phyloP scores from a whole-genome alignment of 2,329 filamentous ascomycete genomes.

The Colletotrichum scovillei region DNA sequence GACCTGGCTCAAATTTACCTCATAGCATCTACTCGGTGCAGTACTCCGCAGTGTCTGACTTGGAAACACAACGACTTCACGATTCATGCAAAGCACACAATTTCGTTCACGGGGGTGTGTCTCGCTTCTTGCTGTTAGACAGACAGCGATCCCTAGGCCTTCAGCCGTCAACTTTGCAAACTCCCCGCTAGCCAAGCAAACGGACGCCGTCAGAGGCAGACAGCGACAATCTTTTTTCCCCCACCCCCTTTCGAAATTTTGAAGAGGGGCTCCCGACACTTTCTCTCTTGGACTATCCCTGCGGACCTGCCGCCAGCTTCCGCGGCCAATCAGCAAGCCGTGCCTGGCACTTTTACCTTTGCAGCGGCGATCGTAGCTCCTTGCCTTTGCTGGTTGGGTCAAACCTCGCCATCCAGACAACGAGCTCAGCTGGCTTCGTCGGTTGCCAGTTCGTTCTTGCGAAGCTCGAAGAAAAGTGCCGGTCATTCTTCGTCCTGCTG shows the following conservation, averaged over 20 bases:
- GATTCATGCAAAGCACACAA: neutral
- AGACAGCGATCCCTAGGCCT: neutral
- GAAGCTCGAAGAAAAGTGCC: constrained; percentile 18
- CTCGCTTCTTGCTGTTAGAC: neutral
- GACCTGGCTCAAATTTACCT: neutral
- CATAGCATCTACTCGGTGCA: neutral
- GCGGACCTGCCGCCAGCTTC: constrained; percentile 45
- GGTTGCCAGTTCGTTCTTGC: constrained; percentile 8
- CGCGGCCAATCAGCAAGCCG: constrained; percentile 53
- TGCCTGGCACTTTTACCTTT: constrained; percentile 52
- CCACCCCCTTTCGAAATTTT: constrained; percentile 26
- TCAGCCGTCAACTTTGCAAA: neutral
- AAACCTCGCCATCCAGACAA: neutral
- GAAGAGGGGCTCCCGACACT: constrained; percentile 33
- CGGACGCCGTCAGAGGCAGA: constrained; percentile 31
- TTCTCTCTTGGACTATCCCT: constrained; percentile 38
- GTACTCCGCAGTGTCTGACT: neutral
- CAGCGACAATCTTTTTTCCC: constrained; percentile 34
- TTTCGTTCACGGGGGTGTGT: neutral
- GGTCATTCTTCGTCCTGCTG: neutral
- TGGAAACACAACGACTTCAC: neutral
- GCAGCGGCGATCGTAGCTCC: constrained; percentile 29
- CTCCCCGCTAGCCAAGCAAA: constrained; percentile 10
- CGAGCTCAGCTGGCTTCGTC: constrained; percentile 28
- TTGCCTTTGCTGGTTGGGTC: neutral